A percentile compares a stretch with the other conserved stretches of the same genome.
Conservation (phyloP, 1,284 basidiomycete species). For the Trichosporon coremiiforme region DNA sequence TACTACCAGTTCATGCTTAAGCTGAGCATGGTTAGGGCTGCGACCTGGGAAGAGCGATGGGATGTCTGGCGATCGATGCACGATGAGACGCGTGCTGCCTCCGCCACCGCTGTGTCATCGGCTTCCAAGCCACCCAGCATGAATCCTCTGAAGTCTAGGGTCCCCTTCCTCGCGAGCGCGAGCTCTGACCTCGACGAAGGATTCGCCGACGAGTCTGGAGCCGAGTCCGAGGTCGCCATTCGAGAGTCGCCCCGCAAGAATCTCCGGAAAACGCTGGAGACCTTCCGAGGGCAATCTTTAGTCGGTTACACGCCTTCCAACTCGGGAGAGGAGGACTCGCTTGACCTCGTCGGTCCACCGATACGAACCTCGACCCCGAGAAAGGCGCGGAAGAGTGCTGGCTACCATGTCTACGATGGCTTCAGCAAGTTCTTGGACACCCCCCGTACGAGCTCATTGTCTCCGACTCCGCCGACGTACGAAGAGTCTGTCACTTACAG, state of each 20-base stretch:
- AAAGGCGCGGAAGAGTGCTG: constrained; percentile 8
- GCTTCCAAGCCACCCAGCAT: background rate
- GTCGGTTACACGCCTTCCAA: constrained; percentile 27
- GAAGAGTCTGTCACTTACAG: constrained; percentile 24
- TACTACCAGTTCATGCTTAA: constrained; percentile 56
- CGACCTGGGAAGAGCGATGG: constrained; percentile 55
- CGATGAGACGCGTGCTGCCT: constrained; percentile 10
- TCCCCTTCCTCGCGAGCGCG: constrained; percentile 51
- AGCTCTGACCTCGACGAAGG: constrained; percentile 53
- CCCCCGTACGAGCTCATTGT: background rate
- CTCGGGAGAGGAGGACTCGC: constrained; percentile 24
- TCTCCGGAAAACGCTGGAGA: constrained; percentile 2
- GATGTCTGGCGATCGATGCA: constrained; percentile 41
- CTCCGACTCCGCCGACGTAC: constrained; percentile 20
- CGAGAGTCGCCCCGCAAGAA: constrained; percentile 28
- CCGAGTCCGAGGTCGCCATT: constrained; percentile 15
- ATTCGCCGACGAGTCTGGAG: constrained; percentile 31
- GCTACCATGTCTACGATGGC: constrained; percentile 16
- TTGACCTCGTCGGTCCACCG: constrained; percentile 14
- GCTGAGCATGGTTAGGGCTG: constrained; percentile 50
- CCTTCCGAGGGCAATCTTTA: constrained; percentile 18
- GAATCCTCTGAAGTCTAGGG: constrained; percentile 32
- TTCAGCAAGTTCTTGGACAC: constrained; percentile 20
- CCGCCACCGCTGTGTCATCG: background rate
- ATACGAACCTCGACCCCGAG: constrained; percentile 27